phyloP scores from a whole-genome alignment of 176 grass and related monocot genomes.

The Avena insularis region DNA sequence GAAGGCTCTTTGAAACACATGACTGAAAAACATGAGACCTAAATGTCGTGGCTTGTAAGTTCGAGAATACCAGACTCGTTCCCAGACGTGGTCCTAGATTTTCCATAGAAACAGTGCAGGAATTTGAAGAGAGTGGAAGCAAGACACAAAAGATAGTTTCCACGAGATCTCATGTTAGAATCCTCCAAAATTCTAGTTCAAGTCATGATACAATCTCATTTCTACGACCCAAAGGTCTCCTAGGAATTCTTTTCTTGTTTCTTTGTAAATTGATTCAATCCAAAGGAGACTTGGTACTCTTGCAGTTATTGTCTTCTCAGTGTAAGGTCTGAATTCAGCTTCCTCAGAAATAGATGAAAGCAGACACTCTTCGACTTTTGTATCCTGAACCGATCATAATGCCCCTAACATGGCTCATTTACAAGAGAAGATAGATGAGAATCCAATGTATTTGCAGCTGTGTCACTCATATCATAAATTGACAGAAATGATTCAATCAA shows the following conservation, averaged over 20 bases:
- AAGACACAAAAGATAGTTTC: too few species aligned
- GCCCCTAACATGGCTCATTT: neutral
- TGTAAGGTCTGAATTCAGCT: neutral
- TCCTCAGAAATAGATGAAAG: neutral
- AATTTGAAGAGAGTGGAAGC: too few species aligned
- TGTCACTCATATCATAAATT: neutral
- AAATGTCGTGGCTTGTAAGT: too few species aligned
- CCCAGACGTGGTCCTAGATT: too few species aligned
- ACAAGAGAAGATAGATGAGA: neutral
- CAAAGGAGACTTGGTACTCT: neutral
- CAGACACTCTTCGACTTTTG: neutral
- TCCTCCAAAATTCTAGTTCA: neutral
- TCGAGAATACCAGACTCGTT: too few species aligned
- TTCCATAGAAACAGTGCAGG: too few species aligned
- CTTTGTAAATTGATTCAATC: neutral
- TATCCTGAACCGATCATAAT: neutral
- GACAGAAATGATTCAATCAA: neutral
- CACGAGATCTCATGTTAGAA: too few species aligned
- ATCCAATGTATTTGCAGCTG: neutral
- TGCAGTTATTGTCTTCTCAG: neutral
- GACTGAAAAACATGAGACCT: too few species aligned
- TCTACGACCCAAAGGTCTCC: neutral
- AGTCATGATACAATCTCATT: neutral
- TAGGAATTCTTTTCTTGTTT: neutral
- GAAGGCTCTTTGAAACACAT: too few species aligned